Conservation (phyloP, 495 filamentous ascomycete genomes). For the Penicillium canariense region DNA sequence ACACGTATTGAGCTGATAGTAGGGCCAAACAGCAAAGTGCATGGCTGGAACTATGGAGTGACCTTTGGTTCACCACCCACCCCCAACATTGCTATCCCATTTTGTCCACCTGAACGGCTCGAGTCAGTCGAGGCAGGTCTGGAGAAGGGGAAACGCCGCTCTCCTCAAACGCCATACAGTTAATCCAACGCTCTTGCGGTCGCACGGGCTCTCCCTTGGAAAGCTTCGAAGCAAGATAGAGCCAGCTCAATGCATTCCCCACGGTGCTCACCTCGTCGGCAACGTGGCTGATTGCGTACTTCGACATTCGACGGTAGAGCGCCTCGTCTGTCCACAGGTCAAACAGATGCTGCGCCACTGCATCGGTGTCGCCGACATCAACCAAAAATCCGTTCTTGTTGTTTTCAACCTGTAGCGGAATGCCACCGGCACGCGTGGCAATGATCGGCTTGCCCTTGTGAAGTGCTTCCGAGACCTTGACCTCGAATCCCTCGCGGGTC, state of each 20-base stretch:
- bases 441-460: slow-evolving; percentile 85
- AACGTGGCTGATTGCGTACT: slow-evolving; percentile 63
- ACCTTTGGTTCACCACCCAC: background rate
- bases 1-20: background rate
- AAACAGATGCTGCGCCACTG: slow-evolving; percentile 68
- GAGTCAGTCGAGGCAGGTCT: slow-evolving; percentile 44
- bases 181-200: slow-evolving; percentile 65
- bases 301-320: slow-evolving; percentile 63
- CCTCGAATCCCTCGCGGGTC: slow-evolving; percentile 82
- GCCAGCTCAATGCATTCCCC: slow-evolving; percentile 74
- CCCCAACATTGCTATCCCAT: slow-evolving; percentile 24
- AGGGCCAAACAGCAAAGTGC: background rate
- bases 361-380: slow-evolving; percentile 65
- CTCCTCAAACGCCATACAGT: slow-evolving; percentile 72
- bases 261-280: slow-evolving; percentile 84
- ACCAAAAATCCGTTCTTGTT: slow-evolving; percentile 76
- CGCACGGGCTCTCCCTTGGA: slow-evolving; percentile 46
- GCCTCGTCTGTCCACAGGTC: slow-evolving; percentile 66
- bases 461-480: slow-evolving; percentile 85
- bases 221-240: slow-evolving; percentile 69
- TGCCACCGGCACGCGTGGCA: slow-evolving; percentile 74
- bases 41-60: background rate
- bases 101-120: slow-evolving; percentile 32
- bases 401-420: slow-evolving; percentile 76
- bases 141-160: slow-evolving; percentile 39